phyloP scores from a whole-genome alignment of 1,284 basidiomycete genomes.

The Nidula niveotomentosa region DNA sequence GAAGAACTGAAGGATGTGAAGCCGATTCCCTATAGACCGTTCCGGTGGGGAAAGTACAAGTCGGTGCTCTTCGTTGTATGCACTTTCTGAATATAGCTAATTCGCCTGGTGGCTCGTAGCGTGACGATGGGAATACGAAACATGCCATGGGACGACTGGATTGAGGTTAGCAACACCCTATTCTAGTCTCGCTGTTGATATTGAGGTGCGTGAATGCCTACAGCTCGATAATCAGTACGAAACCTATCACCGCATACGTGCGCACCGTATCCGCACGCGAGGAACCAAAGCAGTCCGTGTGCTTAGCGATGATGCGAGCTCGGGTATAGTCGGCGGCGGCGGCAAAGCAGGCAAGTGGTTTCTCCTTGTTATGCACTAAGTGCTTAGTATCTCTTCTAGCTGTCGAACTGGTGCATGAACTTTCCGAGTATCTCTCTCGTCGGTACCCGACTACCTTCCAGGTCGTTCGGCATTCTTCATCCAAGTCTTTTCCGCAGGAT shows the following conservation, averaged over 20 bases:
- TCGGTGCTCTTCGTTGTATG: constrained; percentile 27
- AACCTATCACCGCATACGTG: constrained; percentile 52
- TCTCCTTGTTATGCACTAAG: not conserved
- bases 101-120: constrained; percentile 27
- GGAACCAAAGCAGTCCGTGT: constrained; percentile 49
- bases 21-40: constrained; percentile 64
- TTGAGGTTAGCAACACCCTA: constrained; percentile 43
- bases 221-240: constrained; percentile 58
- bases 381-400: constrained; percentile 31
- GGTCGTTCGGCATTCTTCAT: constrained; percentile 37
- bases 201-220: not conserved
- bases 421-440: constrained; percentile 62
- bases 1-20: constrained; percentile 40
- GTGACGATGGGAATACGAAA: constrained; percentile 71
- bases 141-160: constrained; percentile 71
- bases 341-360: constrained; percentile 46
- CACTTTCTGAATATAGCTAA: not conserved
- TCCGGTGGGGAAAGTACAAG: constrained; percentile 64
- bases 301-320: constrained; percentile 39
- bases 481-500: not conserved
- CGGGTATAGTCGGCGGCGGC: constrained; percentile 49
- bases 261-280: constrained; percentile 49
- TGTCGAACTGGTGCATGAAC: constrained; percentile 63
- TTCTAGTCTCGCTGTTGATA: not conserved
- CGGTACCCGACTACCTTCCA: constrained; percentile 62